Evolutionary conservation across 768 basidiomycete genomes (phyloP).

Genomic region (Kwoniella mangroviensis): DNA sequence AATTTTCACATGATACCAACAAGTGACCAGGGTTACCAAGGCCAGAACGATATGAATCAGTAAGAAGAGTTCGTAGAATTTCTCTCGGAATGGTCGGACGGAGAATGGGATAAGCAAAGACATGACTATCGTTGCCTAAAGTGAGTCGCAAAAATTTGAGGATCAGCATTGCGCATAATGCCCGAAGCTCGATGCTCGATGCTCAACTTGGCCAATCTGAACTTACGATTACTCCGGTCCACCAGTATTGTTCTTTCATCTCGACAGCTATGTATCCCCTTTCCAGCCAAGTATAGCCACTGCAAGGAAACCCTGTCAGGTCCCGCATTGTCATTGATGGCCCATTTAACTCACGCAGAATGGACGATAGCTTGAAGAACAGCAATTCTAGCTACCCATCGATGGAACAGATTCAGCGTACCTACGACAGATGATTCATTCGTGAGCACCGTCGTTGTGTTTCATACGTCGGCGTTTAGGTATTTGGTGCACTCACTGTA

Average conservation of each 20-base stretch:
- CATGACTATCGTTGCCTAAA: conserved; percentile 38
- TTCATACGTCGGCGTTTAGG: no score
- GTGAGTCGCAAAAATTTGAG: no score
- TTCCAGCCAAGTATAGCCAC: conserved; percentile 36
- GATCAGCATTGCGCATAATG: no score
- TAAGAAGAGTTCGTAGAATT: conserved; percentile 43
- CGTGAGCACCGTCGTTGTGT: no score
- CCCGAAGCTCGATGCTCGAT: no score
- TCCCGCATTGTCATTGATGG: no score
- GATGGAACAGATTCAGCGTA: conserved; percentile 35
- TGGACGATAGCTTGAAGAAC: conserved; percentile 35
- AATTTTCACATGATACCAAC: conserved; percentile 41
- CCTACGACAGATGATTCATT: not conserved
- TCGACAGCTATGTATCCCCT: conserved; percentile 16
- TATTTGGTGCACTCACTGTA: conserved; percentile 16
- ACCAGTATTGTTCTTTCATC: conserved; percentile 33
- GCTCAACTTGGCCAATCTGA: not conserved
- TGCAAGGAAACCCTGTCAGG: not conserved
- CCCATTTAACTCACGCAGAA: conserved; percentile 38
- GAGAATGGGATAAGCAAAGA: conserved; percentile 37
- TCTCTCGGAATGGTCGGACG: conserved; percentile 28
- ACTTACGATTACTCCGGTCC: conserved; percentile 34
- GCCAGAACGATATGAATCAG: conserved; percentile 38
- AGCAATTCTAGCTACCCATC: conserved; percentile 31
- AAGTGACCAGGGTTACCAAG: conserved; percentile 20